Base-by-base conservation (phyloP, 306 rosid genomes). In the Sophora flavescens region DNA sequence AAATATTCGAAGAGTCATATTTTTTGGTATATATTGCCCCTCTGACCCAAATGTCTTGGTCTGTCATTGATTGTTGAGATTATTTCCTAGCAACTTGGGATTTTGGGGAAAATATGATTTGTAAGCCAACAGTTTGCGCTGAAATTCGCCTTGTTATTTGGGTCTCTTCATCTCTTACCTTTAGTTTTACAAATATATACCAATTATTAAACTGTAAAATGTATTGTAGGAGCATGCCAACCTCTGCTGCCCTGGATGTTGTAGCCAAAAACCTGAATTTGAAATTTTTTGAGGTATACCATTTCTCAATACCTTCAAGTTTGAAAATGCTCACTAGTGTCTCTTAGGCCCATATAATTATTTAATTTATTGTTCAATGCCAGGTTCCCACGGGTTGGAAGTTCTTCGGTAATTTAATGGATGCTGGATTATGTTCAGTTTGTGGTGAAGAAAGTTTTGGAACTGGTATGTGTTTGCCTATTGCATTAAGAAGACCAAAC, bases 361-460 rank as follows among this genome's bases (percentile, higher is more conserved):
- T 63, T 59, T 63, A 65, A 44, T 68, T 73, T 73, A 33, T 67
- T 51, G 54, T 70, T 45, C 58, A 72, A 81, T 68, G 16, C 78
- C 86, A 95, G 98, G 98, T 96, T 3, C 98, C 99, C 70, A 96
- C 98, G 0, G 99, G 99, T 76, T 92, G 99, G 99, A 96, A 96
- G 84, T 92, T 91, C 86, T 92, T 92, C 69, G 99, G 99, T 63
- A 96, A 96, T 80, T 82, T 96, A 77, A 96, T 96, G 99, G 97
- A 96, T 84, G 98, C 97, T 81, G 98, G 97, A 68, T 36, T 89
- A 52, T 96, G 98, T 73, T 96, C 99, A 28, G 48, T 96, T 50
- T 96, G 99, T 72, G 99, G 99, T 44, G 99, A 96, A 87, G 99
- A 96, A 88, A 96, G 99, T 86, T 96, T 96, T 80, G 99, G 99